Percentiles rank a stretch among this genome's conserved stretches.
phyloP scores from a whole-genome alignment of 768 basidiomycete species.

The Postia placenta region DNA sequence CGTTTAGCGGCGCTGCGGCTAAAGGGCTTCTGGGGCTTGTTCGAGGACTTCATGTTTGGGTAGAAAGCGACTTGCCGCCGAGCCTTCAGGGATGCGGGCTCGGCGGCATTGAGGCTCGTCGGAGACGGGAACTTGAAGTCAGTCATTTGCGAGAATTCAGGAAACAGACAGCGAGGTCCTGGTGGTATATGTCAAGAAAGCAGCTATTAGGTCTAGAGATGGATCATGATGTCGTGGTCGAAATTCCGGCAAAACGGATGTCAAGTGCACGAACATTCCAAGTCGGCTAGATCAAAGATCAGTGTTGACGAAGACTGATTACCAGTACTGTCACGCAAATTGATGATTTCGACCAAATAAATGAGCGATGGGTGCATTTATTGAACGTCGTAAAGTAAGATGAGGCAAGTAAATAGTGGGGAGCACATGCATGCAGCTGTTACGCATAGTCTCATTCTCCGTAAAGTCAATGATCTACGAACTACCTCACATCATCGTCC shows the following conservation, averaged over 20 bases:
- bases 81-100: slow-evolving; percentile 27
- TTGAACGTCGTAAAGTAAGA: background rate
- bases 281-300: too few species aligned
- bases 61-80: slow-evolving; percentile 75
- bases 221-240: too few species aligned
- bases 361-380: background rate
- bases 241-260: too few species aligned
- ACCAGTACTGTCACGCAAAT: too few species aligned
- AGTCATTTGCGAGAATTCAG: background rate
- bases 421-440: background rate
- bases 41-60: slow-evolving; percentile 61
- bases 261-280: too few species aligned
- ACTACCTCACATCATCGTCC: slow-evolving; percentile 25
- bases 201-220: too few species aligned
- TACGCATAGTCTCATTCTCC: background rate
- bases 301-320: too few species aligned
- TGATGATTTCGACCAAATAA: too few species aligned
- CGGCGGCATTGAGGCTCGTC: background rate
- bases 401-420: background rate
- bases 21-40: slow-evolving; percentile 80
- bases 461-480: background rate
- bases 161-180: background rate
- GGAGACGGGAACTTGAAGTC: slow-evolving; percentile 1
- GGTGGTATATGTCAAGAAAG: background rate
- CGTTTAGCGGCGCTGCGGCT: slow-evolving; percentile 88